phyloP scores from a whole-genome alignment of 2,329 filamentous ascomycete genomes.

The Lasiodiplodia citricola region DNA sequence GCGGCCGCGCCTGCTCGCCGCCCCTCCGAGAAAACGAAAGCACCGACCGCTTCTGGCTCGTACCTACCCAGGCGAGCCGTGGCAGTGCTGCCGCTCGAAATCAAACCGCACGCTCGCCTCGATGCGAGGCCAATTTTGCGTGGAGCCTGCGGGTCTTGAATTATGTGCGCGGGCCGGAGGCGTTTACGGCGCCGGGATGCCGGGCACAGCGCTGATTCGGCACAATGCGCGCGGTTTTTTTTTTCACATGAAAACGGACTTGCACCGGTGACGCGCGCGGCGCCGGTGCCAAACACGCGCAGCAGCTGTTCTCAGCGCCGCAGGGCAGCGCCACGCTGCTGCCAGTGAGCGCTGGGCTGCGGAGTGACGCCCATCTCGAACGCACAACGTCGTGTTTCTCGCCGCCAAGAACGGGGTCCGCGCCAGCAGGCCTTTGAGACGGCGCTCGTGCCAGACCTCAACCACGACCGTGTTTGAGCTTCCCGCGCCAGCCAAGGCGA shows the following conservation, averaged over 20 bases:
- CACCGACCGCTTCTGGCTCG: neutral
- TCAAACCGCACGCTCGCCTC: neutral
- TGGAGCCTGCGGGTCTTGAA: neutral
- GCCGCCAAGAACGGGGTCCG: conserved; percentile 21
- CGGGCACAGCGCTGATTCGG: conserved; percentile 7
- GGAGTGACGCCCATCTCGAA: neutral
- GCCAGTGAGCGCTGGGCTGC: neutral
- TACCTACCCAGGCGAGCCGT: neutral
- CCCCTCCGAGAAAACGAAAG: neutral
- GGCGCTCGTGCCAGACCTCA: conserved; percentile 21
- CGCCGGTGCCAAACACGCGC: neutral
- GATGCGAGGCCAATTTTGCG: neutral
- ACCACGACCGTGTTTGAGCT: neutral
- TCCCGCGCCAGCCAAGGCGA: conserved; percentile 19
- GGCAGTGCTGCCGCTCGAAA: neutral
- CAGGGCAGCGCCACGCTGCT: neutral
- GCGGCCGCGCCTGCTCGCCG: neutral
- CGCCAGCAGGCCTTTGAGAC: conserved; percentile 22
- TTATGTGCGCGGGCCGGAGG: neutral
- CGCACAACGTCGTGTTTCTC: conserved; percentile 22
- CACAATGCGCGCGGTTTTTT: neutral
- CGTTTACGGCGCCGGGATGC: neutral
- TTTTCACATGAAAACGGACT: neutral
- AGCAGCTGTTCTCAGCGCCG: neutral
- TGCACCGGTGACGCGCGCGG: neutral